Evolutionary conservation across 2,329 filamentous ascomycete genomes (phyloP).

Genomic region (Fusarium decemcellulare): DNA sequence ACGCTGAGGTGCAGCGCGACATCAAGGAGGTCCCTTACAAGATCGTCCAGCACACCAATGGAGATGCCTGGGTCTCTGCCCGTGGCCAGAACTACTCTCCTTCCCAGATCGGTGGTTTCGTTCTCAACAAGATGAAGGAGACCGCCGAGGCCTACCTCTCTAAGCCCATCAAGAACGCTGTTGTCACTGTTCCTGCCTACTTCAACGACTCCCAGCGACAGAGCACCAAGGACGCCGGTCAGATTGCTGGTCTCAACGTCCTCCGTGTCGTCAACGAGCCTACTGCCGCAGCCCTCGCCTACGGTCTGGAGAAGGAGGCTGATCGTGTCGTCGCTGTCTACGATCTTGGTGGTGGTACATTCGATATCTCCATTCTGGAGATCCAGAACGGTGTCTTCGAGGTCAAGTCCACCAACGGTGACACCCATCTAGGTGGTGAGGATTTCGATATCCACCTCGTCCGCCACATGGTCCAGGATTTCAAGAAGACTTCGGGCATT

Average conservation of each 20-base stretch:
- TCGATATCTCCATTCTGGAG: constrained; percentile 98
- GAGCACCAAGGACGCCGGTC: constrained; percentile 97
- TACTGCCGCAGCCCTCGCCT: constrained; percentile 94
- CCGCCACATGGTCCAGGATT: constrained; percentile 92
- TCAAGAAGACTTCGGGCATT: constrained; percentile 95
- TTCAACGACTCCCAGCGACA: constrained; percentile 99
- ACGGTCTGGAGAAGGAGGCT: constrained; percentile 94
- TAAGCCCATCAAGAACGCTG: constrained; percentile 94
- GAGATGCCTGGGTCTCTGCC: constrained; percentile 95
- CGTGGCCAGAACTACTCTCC: constrained; percentile 97
- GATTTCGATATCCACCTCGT: constrained; percentile 97
- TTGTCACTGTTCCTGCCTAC: constrained; percentile 97
- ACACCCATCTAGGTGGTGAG: constrained; percentile 98
- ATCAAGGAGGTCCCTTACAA: constrained; percentile 99
- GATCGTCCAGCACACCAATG: constrained; percentile 97
- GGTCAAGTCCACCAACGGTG: constrained; percentile 99
- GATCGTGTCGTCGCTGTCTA: constrained; percentile 95
- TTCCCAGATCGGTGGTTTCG: constrained; percentile 97
- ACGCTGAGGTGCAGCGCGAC: constrained; percentile 94
- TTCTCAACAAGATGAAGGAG: constrained; percentile 99
- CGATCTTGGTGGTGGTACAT: constrained; percentile 98
- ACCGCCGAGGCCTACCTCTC: constrained; percentile 94
- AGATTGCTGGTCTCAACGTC: constrained; percentile 96
- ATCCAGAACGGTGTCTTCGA: constrained; percentile 99
- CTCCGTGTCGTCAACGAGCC: constrained; percentile 99